Evolutionary conservation across 192 early-diverging fungal species (phyloP).

Genomic region (Ramicandelaber brevisporus): DNA sequence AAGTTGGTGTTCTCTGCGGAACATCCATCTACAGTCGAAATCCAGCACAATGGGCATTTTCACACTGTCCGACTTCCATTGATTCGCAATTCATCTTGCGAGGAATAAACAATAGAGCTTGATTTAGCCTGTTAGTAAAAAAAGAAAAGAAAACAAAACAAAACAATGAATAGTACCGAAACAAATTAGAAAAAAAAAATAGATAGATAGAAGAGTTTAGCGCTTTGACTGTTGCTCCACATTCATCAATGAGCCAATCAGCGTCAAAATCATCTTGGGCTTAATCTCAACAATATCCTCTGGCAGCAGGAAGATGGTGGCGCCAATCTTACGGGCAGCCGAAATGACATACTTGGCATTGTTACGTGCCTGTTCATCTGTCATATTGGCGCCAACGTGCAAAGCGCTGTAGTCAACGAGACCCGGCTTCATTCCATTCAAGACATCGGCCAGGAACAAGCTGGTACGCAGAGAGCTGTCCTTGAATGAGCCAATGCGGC

Average conservation of each 20-base stretch:
- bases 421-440: constrained; percentile 81
- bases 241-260: constrained; percentile 85
- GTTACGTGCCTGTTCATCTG: constrained; percentile 63
- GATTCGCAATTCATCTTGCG: too few species aligned
- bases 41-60: too few species aligned
- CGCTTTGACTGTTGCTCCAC: constrained; percentile 20
- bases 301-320: constrained; percentile 92
- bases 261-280: constrained; percentile 89
- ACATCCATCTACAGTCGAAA: too few species aligned
- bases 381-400: constrained; percentile 20
- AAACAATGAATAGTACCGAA: too few species aligned
- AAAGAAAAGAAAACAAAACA: too few species aligned
- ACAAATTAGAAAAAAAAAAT: too few species aligned
- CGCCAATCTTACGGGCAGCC: constrained; percentile 94
- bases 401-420: constrained; percentile 76
- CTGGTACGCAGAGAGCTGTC: constrained; percentile 53
- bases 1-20: too few species aligned
- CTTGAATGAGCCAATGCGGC: constrained; percentile 57
- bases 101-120: too few species aligned
- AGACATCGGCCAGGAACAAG: constrained; percentile 69
- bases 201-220: constrained; percentile 2
- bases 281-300: constrained; percentile 98
- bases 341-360: constrained; percentile 96
- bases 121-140: too few species aligned
- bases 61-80: too few species aligned